phyloP scores from a whole-genome alignment of 202 grass and related monocot genomes.

The Bolboschoenoplectus hybrid region DNA sequence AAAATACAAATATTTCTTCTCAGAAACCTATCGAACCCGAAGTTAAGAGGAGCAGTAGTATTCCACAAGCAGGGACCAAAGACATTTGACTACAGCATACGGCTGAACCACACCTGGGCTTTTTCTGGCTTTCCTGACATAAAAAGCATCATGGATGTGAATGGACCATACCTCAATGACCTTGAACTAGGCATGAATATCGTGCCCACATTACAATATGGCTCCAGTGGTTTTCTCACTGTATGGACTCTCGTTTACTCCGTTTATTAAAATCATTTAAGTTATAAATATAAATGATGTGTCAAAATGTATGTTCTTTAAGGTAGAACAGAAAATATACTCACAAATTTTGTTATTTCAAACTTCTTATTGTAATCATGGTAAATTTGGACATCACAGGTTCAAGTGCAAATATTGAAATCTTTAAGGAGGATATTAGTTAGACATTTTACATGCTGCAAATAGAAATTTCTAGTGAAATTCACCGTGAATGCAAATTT shows the following conservation, averaged over 20 bases:
- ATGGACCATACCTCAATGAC: conserved; percentile 56
- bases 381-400: conserved; percentile 12
- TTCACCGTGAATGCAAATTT: conserved; percentile 3
- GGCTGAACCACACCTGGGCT: conserved; percentile 59
- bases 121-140: conserved; percentile 59
- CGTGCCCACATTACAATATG: conserved; percentile 50
- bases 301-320: conserved; percentile 22
- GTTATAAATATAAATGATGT: not conserved
- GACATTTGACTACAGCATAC: conserved; percentile 59
- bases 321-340: not conserved
- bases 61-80: conserved; percentile 47
- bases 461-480: conserved; percentile 5
- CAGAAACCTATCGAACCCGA: conserved; percentile 53
- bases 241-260: conserved; percentile 40
- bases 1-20: conserved; percentile 30
- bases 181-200: conserved; percentile 53
- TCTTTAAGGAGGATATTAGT: not conserved
- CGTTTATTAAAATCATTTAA: conserved; percentile 14
- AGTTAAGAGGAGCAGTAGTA: conserved; percentile 51
- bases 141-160: conserved; percentile 59
- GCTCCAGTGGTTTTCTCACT: conserved; percentile 56
- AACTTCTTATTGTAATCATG: not conserved
- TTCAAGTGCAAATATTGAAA: conserved; percentile 15
- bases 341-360: not conserved
- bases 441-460: conserved; percentile 19